Base-by-base conservation (phyloP, 805 yeast species). In the Yarrowia deformans region DNA sequence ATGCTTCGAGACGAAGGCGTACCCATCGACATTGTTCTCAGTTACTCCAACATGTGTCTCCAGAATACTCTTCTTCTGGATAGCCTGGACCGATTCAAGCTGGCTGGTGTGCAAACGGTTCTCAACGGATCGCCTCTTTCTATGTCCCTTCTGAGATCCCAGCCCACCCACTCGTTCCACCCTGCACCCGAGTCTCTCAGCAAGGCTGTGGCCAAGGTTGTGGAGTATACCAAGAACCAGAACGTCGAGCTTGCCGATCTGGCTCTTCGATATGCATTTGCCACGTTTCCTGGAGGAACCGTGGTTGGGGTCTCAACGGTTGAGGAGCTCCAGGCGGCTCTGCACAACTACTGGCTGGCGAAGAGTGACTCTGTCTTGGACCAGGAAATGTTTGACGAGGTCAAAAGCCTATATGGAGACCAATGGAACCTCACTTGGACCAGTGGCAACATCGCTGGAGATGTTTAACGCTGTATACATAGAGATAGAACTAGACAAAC, bases 71-170 rank as follows among this genome's bases (percentile, higher is more conserved):
- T 90, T 54, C 80, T 84, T 34, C 78, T 81, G 0, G 80, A 80
- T 45, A 87, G 91, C 72, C 77, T 83, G 48, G 73, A 71, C 1
- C 40, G 67, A 35, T 74, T 74, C 70, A 49, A 69, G 34, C 85
- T 85, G 8, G 85, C 90, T 13, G 84, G 86, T 6, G 81, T 93
- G 39, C 81, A 83, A 69, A 77, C 82, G 71, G 77, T 93, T n/a
- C 78, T 88, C 75, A 91, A 90, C 76, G 97, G 94, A 3, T 90
- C 97, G 0, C 93, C 95, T 46, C 81, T 94, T 70, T 87, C 93
- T 69, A 93, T 93, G 98, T 90, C 97, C 4, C 78, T 93, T 69
- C 81, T 93, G 69, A 83, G 97, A 70, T 84, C 89, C 0, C 87
- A 83, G 32, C 80, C 83, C 42, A 89, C 97, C 0, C 89, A 85